Evolutionary conservation across 805 yeast genomes (phyloP).

Genomic region (Priceomyces medius): DNA sequence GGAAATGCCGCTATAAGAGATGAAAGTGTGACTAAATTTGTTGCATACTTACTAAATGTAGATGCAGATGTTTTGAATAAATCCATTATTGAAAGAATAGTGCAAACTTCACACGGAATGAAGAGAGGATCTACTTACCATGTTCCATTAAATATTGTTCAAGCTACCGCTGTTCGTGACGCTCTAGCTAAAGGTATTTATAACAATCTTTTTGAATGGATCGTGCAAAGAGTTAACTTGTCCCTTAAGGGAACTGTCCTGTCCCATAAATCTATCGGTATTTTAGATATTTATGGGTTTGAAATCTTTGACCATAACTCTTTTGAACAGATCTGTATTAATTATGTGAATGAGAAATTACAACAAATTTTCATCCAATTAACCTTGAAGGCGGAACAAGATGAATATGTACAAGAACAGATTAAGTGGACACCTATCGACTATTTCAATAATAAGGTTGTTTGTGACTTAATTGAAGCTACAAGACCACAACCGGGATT

Average conservation of each 20-base stretch:
- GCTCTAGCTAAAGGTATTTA: slow-evolving; percentile 94
- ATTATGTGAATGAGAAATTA: slow-evolving; percentile 91
- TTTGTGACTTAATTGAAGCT: slow-evolving; percentile 93
- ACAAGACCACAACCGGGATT: slow-evolving; percentile 89
- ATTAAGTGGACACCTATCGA: slow-evolving; percentile 97
- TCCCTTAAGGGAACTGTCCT: slow-evolving; percentile 53
- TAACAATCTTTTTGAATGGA: slow-evolving; percentile 93
- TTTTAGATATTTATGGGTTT: slow-evolving; percentile 92
- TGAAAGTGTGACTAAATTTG: slow-evolving; percentile 87
- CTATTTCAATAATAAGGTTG: slow-evolving; percentile 93
- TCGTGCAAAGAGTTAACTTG: slow-evolving; percentile 83
- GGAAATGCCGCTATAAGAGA: slow-evolving; percentile 85
- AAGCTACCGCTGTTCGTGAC: slow-evolving; percentile 93
- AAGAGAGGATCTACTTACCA: slow-evolving; percentile 91
- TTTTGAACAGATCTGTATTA: slow-evolving; percentile 92
- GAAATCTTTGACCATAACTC: slow-evolving; percentile 95
- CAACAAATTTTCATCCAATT: slow-evolving; percentile 96
- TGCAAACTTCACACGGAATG: slow-evolving; percentile 89
- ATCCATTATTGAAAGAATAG: slow-evolving; percentile 73
- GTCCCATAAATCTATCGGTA: slow-evolving; percentile 72
- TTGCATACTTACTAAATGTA: slow-evolving; percentile 86
- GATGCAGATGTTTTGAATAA: slow-evolving; percentile 63
- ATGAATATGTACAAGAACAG: slow-evolving; percentile 91
- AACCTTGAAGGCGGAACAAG: slow-evolving; percentile 96
- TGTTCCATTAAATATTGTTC: slow-evolving; percentile 86